Conservation (phyloP, 2,329 filamentous ascomycete genomes). For the Penicillium freii region DNA sequence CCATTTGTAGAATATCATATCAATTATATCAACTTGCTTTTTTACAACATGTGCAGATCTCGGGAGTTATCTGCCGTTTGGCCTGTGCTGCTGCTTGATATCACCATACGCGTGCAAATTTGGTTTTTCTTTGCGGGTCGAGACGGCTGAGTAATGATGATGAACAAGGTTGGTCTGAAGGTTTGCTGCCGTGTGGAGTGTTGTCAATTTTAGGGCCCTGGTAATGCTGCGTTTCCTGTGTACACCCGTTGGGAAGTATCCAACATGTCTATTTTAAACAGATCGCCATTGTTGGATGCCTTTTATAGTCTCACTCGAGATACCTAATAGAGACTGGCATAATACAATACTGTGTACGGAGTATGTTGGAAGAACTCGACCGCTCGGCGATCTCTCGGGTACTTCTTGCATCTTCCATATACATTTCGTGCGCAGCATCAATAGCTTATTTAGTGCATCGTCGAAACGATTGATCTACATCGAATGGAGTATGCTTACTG, state of each 20-base stretch:
- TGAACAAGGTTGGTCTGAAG: background rate
- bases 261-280: background rate
- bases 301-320: background rate
- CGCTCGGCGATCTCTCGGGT: background rate
- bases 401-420: background rate
- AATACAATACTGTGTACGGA: background rate
- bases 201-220: background rate
- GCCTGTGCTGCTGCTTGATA: slow-evolving; percentile 4
- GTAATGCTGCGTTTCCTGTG: background rate
- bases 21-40: background rate
- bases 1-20: slow-evolving; percentile 12
- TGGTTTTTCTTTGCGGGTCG: background rate
- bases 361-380: background rate
- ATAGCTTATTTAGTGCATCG: background rate
- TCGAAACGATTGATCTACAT: background rate
- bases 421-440: background rate
- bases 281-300: background rate
- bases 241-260: background rate
- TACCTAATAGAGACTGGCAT: background rate
- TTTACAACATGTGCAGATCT: too few species aligned
- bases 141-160: background rate
- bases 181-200: background rate
- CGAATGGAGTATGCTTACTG: background rate
- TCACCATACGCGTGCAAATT: background rate
- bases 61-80: background rate